Percentiles rank a stretch among this genome's conserved stretches.
phyloP scores from a whole-genome alignment of 2,329 filamentous ascomycete species.

The Hymenoscyphus repandus region DNA sequence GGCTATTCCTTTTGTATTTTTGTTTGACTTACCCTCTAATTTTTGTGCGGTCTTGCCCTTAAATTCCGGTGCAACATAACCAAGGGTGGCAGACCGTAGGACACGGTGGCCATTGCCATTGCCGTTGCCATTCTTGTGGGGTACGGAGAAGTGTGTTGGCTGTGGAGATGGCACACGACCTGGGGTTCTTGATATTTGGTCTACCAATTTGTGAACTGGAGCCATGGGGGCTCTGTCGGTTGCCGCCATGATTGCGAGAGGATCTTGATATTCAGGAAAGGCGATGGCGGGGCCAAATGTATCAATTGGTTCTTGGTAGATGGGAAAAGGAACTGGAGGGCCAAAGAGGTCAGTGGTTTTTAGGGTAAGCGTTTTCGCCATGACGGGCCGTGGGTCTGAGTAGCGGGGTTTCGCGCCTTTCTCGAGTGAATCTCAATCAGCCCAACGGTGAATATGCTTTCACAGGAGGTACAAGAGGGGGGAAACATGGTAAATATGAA shows the following conservation, averaged over 20 bases:
- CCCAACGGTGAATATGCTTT: conserved; percentile 3
- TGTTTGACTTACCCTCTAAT: conserved; percentile 22
- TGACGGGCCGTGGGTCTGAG: conserved; percentile 3
- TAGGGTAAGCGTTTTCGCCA: conserved; percentile 20
- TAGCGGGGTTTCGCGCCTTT: neutral
- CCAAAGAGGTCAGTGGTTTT: conserved; percentile 23
- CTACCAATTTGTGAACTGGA: conserved; percentile 21
- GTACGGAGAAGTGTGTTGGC: conserved; percentile 74
- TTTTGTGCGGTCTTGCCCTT: conserved; percentile 80
- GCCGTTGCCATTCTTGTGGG: conserved; percentile 51
- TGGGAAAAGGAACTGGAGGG: conserved; percentile 16
- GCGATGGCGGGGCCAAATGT: conserved; percentile 7
- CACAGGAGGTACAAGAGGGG: neutral
- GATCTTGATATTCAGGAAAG: conserved; percentile 14
- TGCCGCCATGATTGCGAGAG: conserved; percentile 20
- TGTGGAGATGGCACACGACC: conserved; percentile 65
- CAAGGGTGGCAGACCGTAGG: conserved; percentile 82
- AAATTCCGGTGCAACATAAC: conserved; percentile 92
- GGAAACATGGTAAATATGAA: too few species aligned
- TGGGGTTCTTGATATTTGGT: conserved; percentile 26
- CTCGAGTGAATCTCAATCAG: conserved; percentile 1
- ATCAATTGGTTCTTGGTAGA: conserved; percentile 17
- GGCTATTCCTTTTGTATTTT: conserved; percentile 4
- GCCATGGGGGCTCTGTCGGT: too few species aligned
- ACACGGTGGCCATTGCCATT: conserved; percentile 60